These are phyloP conservation scores for Calamus simplicifolius DNA, from an alignment of 176 grass and related monocot genomes.

Conservation along the genomic window DNA sequence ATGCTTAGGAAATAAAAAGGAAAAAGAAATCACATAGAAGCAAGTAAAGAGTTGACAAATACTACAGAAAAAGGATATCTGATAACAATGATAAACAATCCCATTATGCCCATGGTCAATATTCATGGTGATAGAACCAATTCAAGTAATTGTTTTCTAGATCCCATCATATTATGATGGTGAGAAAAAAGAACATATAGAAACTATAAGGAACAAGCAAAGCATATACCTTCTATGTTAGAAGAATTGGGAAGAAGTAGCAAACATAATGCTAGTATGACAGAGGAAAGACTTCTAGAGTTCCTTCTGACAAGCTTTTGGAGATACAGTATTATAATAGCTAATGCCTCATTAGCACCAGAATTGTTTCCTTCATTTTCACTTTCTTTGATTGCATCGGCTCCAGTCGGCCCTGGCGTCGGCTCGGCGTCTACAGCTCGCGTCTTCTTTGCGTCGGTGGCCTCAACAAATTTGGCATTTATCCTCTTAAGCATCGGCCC, in stretches of 20 bases:
- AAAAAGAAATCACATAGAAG: too few species aligned
- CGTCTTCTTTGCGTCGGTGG: too few species aligned
- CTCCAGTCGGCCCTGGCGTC: constrained; percentile 39
- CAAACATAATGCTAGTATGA: constrained; percentile 48
- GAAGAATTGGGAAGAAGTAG: constrained; percentile 37
- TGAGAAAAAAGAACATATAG: constrained; percentile 3
- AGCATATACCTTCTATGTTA: constrained; percentile 33
- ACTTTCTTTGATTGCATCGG: constrained; percentile 24
- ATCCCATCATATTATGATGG: not conserved
- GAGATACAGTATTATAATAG: constrained; percentile 63
- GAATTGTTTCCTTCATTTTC: constrained; percentile 16
- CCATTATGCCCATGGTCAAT: too few species aligned
- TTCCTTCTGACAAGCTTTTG: constrained; percentile 46
- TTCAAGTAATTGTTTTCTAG: too few species aligned
- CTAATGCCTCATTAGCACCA: constrained; percentile 41
- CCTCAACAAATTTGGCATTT: too few species aligned
- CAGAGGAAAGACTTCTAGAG: constrained; percentile 40
- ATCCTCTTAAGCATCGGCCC: too few species aligned
- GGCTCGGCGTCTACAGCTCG: too few species aligned
- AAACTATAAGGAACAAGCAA: not conserved
- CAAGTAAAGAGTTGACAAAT: too few species aligned
- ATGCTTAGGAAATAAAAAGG: too few species aligned
- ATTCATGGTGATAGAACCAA: too few species aligned
- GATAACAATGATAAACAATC: too few species aligned
- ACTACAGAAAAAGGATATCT: too few species aligned